These are phyloP conservation scores for Rhizophora mangle DNA, from an alignment of 345 rosid genomes.

Conservation along the genomic window DNA sequence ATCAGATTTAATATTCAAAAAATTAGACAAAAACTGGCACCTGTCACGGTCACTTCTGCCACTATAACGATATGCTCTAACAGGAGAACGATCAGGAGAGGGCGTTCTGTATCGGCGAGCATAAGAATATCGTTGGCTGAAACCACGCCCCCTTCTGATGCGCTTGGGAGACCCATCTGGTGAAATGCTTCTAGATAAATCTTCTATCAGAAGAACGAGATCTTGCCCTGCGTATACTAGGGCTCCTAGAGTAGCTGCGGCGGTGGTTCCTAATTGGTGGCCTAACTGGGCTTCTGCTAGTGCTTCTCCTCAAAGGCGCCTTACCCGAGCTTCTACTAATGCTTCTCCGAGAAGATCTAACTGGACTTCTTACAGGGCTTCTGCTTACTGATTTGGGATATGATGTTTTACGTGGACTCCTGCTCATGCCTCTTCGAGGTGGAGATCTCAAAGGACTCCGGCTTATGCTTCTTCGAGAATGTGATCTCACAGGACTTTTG, in stretches of 20 bases:
- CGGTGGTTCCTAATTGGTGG: slow-evolving; percentile 48
- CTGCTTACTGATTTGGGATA: slow-evolving; percentile 32
- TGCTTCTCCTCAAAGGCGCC: slow-evolving; percentile 48
- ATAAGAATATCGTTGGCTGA: slow-evolving; percentile 80
- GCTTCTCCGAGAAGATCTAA: slow-evolving; percentile 34
- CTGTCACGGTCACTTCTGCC: slow-evolving; percentile 69
- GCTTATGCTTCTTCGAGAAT: slow-evolving; percentile 44
- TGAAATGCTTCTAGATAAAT: slow-evolving; percentile 75
- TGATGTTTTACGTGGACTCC: slow-evolving; percentile 41
- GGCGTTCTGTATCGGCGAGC: slow-evolving; percentile 88
- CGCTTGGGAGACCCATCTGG: slow-evolving; percentile 79
- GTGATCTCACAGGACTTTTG: slow-evolving; percentile 32
- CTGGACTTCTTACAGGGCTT: slow-evolving; percentile 43
- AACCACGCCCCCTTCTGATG: slow-evolving; percentile 89
- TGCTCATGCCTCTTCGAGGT: slow-evolving; percentile 37
- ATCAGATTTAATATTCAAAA: too few species aligned
- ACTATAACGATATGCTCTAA: slow-evolving; percentile 62
- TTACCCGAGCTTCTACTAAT: slow-evolving; percentile 46
- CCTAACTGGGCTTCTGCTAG: slow-evolving; percentile 58
- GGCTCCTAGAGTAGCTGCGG: slow-evolving; percentile 61
- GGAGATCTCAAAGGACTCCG: slow-evolving; percentile 42
- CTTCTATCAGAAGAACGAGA: slow-evolving; percentile 60
- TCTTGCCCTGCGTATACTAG: slow-evolving; percentile 50
- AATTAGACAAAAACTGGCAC: slow-evolving; percentile 25
- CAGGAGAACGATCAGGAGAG: slow-evolving; percentile 85